Evolutionary conservation across 2,329 filamentous ascomycete genomes (phyloP).

Genomic region (Hypoxylon sp.): DNA sequence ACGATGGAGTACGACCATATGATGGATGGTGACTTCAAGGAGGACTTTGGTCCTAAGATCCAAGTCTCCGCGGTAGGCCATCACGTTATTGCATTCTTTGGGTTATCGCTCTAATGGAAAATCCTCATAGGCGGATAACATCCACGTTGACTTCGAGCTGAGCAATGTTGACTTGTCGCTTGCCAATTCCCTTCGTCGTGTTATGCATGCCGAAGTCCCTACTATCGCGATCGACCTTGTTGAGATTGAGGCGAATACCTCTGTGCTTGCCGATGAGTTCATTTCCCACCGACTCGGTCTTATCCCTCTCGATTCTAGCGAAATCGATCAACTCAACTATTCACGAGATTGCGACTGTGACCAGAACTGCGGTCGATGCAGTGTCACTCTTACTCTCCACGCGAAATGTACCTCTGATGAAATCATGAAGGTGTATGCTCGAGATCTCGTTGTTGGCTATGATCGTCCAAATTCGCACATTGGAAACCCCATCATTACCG

Average conservation of each 20-base stretch:
- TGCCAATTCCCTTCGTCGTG: slow-evolving; percentile 91
- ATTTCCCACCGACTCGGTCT: slow-evolving; percentile 92
- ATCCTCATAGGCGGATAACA: slow-evolving; percentile 76
- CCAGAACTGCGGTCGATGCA: slow-evolving; percentile 92
- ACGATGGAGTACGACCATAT: slow-evolving; percentile 74
- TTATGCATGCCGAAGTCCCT: slow-evolving; percentile 93
- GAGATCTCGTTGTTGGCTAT: slow-evolving; percentile 83
- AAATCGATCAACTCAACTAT: slow-evolving; percentile 86
- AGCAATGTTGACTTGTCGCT: slow-evolving; percentile 90
- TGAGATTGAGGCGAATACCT: slow-evolving; percentile 92
- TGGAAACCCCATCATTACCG: slow-evolving; percentile 86
- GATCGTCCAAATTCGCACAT: slow-evolving; percentile 80
- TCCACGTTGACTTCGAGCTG: slow-evolving; percentile 92
- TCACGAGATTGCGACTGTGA: slow-evolving; percentile 97
- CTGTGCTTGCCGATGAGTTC: slow-evolving; percentile 97
- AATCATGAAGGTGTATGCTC: slow-evolving; percentile 93
- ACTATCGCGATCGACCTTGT: slow-evolving; percentile 96
- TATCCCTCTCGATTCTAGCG: slow-evolving; percentile 87
- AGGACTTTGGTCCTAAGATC: slow-evolving; percentile 63
- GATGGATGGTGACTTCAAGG: slow-evolving; percentile 71
- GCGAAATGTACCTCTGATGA: slow-evolving; percentile 88
- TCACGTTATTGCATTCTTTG: slow-evolving; percentile 14
- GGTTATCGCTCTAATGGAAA: slow-evolving; percentile 45
- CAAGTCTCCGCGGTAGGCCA: slow-evolving; percentile 72
- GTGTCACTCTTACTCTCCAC: slow-evolving; percentile 85